Conservation (phyloP, 805 yeast species). For the Candida ovalis region DNA sequence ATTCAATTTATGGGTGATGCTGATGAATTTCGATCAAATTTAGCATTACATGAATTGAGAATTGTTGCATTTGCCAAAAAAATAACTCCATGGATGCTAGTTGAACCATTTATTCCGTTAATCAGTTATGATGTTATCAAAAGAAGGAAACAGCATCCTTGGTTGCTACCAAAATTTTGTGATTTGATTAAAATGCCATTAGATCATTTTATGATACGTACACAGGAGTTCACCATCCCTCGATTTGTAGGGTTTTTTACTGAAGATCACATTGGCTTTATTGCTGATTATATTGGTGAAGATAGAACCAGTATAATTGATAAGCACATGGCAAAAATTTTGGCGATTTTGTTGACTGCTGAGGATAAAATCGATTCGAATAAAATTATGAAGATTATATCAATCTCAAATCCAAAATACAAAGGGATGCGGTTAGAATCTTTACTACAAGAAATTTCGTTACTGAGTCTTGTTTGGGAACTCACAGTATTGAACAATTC, state of each 20-base stretch:
- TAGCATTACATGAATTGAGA: constrained; percentile 63
- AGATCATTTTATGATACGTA: constrained; percentile 60
- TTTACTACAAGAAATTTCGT: constrained; percentile 26
- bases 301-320: constrained; percentile 45
- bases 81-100: constrained; percentile 71
- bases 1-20: constrained; percentile 62
- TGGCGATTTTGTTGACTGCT: constrained; percentile 56
- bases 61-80: constrained; percentile 52
- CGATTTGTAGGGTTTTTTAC: constrained; percentile 64
- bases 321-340: constrained; percentile 45
- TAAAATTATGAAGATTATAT: constrained; percentile 49
- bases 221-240: constrained; percentile 74
- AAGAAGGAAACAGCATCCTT: constrained; percentile 44
- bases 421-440: constrained; percentile 32
- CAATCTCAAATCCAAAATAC: constrained; percentile 47
- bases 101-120: constrained; percentile 76
- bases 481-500: constrained; percentile 40
- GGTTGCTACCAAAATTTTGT: constrained; percentile 56
- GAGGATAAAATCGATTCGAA: constrained; percentile 44
- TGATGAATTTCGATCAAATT: constrained; percentile 61
- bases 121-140: constrained; percentile 63
- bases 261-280: constrained; percentile 56
- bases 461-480: constrained; percentile 37
- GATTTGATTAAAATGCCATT: constrained; percentile 61
- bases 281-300: constrained; percentile 50